Evolutionary conservation across 2,329 filamentous ascomycete species (phyloP).

Genomic region (Madurella mycetomatis): DNA sequence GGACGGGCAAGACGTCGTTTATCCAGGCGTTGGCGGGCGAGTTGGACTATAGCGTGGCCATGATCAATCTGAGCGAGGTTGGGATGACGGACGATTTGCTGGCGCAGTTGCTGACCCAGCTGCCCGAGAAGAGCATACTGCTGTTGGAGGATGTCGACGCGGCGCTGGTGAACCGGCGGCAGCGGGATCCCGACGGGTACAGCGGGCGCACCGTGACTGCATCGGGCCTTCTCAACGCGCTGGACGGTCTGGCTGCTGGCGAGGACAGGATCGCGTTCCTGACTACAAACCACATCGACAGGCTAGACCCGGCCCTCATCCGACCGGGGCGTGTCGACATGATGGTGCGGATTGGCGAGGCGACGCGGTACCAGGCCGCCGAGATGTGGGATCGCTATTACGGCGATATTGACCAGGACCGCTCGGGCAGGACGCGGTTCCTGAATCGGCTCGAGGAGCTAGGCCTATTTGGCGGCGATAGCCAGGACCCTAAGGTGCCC

Average conservation of each 20-base stretch:
- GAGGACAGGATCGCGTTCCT: slow-evolving; percentile 92
- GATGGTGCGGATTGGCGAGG: slow-evolving; percentile 84
- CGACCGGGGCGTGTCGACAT: slow-evolving; percentile 90
- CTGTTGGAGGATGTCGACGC: slow-evolving; percentile 89
- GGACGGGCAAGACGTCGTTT: slow-evolving; percentile 91
- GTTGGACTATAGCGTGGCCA: slow-evolving; percentile 86
- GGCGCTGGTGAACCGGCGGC: slow-evolving; percentile 77
- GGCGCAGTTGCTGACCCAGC: slow-evolving; percentile 78
- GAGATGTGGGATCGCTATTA: slow-evolving; percentile 96
- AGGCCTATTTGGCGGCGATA: slow-evolving; percentile 60
- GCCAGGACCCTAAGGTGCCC: slow-evolving; percentile 41
- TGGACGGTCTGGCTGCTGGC: slow-evolving; percentile 89
- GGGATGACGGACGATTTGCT: slow-evolving; percentile 87
- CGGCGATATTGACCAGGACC: slow-evolving; percentile 67
- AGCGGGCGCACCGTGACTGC: slow-evolving; percentile 87
- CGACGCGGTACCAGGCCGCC: slow-evolving; percentile 76
- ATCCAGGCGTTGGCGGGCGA: slow-evolving; percentile 94
- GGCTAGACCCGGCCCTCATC: slow-evolving; percentile 83
- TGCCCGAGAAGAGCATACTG: slow-evolving; percentile 77
- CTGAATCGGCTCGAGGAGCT: slow-evolving; percentile 64
- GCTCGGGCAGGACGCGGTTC: slow-evolving; percentile 62
- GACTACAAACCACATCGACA: slow-evolving; percentile 90
- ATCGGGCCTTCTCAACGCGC: slow-evolving; percentile 77
- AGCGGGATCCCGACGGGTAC: slow-evolving; percentile 77
- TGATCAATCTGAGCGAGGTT: slow-evolving; percentile 84